Evolutionary conservation across 768 basidiomycete species (phyloP), one percentile per base, ranked within the genome.

Genomic region (Panaeolus papilionaceus): DNA sequence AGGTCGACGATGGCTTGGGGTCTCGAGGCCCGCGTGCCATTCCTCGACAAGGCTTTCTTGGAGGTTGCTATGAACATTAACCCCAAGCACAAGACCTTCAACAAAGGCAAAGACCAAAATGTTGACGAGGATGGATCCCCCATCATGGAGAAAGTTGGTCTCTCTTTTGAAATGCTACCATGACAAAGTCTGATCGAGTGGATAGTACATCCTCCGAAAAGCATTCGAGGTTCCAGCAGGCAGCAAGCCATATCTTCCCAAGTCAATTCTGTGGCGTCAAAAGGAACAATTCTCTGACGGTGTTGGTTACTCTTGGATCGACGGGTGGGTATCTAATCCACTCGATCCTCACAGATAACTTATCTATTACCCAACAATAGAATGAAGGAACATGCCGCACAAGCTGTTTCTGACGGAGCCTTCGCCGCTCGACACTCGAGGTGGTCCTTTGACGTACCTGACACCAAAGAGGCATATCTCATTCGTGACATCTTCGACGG

Each of bases 1-100:
- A 93, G 93, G 75, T 98, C 96, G 33, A 99, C 98, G 8, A 99
- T 99, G 98, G 98, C 98, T 0, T 99, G 97, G 96, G 98, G 98
- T 69, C 89, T 99, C 61, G 98, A 99, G 78, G 96, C 96, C 2
- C 94, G 98, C 61, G 98, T 99, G 5, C 98, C 98, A 12, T 99
- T 99, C 89, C 89, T 99, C 65, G 98, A 99, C 85, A 97, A 96
- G 81, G 82, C 88, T 16, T 99, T 99, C 88, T 84, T 99, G 64
- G 95, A 99, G 65, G 92, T 92, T 23, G 86, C 96, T 1, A 94
- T 99, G 95, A 92, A 91, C 81, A 81, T 96, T 72, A 90, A 96
- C 71, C 86, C 98, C 2, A 86, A 89, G 74, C 86, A 92, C 67
- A 99, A 99, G 79, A 89, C 88, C 85, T 99, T 98, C 82, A 84